Base-by-base conservation (phyloP, 129 eudicot genomes). In the Ambrosia trifida region DNA sequence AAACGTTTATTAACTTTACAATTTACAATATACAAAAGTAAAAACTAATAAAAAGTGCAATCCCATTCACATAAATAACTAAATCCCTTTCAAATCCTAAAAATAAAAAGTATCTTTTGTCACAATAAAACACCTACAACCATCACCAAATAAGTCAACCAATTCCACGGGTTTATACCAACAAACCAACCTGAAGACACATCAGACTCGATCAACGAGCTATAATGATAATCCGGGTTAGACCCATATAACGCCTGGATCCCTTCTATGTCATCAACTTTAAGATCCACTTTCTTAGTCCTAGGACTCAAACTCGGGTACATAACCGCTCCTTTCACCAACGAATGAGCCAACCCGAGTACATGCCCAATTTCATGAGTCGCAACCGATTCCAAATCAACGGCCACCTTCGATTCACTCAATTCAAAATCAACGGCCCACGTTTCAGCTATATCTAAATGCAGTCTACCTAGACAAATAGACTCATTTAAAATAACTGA, bases 281-380 rank as follows among this genome's bases (percentile, higher is more conserved):
- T 80, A 6, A 91, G 94, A 69, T 84, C 96, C 85, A 86, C 86
- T 69, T 86, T 91, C 80, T 68, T 88, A 2, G 84, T 80, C 74
- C 97, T 83, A 12, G 96, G 97, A 33, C 87, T 82, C 81, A 91
- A 76, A 78, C 87, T 91, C 61, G 97, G 96, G 79, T 82, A 91
- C 97, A 91, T 91, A 2, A 91, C 78, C 7, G 97, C 88, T 17
- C 88, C 89, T 66, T 84, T 86, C 14, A 84, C 96, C 73, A 89
- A 73, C 3, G 96, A 76, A 63, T 91, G 97, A 44, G 94, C 97
- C 82, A 91, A 74, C 60, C 97, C 97, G 32, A 91, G 87, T 64
- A 91, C 75, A 59, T 91, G 97, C 49, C 97, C 97, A 3, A 91
- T 91, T 77, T 91, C 97, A 79, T 91, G 97, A 18, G 96, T 88